phyloP scores from a whole-genome alignment of 305 asterid genomes.

The Fraxinus xanthoxyloides region DNA sequence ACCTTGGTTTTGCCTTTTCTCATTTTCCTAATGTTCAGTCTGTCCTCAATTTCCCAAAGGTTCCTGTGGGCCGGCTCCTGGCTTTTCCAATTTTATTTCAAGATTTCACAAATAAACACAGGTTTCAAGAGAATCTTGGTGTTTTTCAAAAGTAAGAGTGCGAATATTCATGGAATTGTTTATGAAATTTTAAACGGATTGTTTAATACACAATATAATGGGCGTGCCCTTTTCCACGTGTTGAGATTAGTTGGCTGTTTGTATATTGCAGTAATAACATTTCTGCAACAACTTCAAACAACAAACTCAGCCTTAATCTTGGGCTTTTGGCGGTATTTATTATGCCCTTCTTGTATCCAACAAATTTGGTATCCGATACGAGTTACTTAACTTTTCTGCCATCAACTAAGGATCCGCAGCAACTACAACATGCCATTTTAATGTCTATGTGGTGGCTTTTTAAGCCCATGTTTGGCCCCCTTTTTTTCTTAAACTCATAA shows the following conservation, averaged over 20 bases:
- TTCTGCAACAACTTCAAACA: neutral
- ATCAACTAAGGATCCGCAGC: neutral
- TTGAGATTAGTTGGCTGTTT: neutral
- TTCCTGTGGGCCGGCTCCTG: neutral
- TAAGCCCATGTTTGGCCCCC: neutral
- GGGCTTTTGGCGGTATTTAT: neutral
- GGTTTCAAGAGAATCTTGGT: neutral
- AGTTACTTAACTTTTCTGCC: neutral
- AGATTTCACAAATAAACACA: neutral
- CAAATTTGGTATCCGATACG: neutral
- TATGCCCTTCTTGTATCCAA: neutral
- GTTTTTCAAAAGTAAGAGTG: neutral
- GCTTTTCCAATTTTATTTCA: neutral
- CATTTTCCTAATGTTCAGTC: neutral
- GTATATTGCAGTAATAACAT: neutral
- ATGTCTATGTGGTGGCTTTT: neutral
- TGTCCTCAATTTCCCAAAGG: neutral
- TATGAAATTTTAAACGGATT: neutral
- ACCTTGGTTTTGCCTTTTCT: neutral
- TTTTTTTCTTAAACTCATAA: neutral
- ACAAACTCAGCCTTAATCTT: neutral
- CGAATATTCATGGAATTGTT: neutral
- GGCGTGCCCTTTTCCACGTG: neutral
- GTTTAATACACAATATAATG: constrained; percentile 2
- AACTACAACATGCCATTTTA: neutral